These are phyloP conservation scores for Halenospora varia DNA, from an alignment of 495 filamentous ascomycete genomes.

Conservation along the genomic window DNA sequence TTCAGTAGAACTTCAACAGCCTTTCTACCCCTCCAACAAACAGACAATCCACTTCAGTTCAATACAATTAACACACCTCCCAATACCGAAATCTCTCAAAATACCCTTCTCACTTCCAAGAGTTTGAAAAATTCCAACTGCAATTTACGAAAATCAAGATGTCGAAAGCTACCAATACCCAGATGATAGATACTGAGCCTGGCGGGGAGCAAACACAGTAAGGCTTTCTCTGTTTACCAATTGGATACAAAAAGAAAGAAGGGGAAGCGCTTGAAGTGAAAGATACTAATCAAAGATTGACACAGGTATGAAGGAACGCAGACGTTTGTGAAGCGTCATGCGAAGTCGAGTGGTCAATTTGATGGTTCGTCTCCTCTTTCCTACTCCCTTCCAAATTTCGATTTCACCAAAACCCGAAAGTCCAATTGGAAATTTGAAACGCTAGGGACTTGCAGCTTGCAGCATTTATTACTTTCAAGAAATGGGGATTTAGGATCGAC, in stretches of 20 bases:
- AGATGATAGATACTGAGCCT: slow-evolving; percentile 56
- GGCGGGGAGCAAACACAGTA: slow-evolving; percentile 64
- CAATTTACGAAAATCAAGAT: too few species aligned
- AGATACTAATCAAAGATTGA: neutral
- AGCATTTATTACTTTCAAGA: too few species aligned
- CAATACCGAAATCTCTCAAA: too few species aligned
- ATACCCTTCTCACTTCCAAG: too few species aligned
- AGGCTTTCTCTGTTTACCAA: too few species aligned
- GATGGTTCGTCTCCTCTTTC: slow-evolving; percentile 36
- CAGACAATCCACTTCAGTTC: neutral
- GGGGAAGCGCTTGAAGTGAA: too few species aligned
- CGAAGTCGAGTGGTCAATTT: slow-evolving; percentile 56
- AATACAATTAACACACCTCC: too few species aligned
- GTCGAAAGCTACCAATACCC: slow-evolving; percentile 21
- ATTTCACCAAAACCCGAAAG: neutral
- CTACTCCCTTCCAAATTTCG: neutral
- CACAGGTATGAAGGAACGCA: slow-evolving; percentile 58
- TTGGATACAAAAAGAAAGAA: too few species aligned
- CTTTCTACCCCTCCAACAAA: neutral
- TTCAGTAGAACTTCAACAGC: neutral
- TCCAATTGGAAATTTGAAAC: too few species aligned
- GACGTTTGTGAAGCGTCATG: slow-evolving; percentile 41
- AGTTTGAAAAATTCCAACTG: too few species aligned
- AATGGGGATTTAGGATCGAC: too few species aligned
- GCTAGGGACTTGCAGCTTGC: too few species aligned